phyloP scores from a whole-genome alignment of 345 rosid species.

The Euphorbia tirucalli region DNA sequence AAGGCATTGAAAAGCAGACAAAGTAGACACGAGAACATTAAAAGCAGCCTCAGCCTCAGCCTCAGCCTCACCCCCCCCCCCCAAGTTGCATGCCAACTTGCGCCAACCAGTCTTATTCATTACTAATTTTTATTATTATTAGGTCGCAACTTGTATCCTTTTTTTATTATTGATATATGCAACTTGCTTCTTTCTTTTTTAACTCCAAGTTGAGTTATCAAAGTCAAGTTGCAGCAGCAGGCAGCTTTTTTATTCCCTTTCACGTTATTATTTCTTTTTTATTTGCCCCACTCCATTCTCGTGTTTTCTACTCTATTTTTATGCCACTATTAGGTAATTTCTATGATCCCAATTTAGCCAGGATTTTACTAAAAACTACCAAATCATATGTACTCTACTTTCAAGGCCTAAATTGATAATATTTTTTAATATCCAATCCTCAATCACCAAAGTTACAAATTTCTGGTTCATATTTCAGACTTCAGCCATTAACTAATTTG shows the following conservation, averaged over 20 bases:
- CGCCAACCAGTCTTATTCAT: conserved; percentile 36
- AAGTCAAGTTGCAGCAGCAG: conserved; percentile 7
- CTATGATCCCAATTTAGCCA: too few relatives aligned
- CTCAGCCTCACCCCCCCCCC: too few relatives aligned
- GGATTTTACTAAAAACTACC: too few relatives aligned
- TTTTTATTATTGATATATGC: conserved; percentile 3
- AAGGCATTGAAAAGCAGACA: conserved; percentile 32
- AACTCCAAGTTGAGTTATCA: conserved; percentile 11
- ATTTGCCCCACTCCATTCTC: neutral
- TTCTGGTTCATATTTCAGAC: too few relatives aligned
- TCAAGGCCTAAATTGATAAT: too few relatives aligned
- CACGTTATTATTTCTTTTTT: conserved; percentile 10
- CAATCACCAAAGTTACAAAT: too few relatives aligned
- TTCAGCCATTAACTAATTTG: too few relatives aligned
- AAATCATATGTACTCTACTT: too few relatives aligned
- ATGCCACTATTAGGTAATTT: too few relatives aligned
- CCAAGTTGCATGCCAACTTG: conserved; percentile 59
- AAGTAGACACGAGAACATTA: conserved; percentile 26
- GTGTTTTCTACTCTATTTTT: neutral
- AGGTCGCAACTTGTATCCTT: conserved; percentile 40
- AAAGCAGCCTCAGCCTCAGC: conserved; percentile 17
- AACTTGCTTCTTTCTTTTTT: conserved; percentile 30
- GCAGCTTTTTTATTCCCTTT: conserved; percentile 21
- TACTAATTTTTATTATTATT: too few relatives aligned
- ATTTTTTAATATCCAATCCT: too few relatives aligned